Evolutionary conservation across 2,329 filamentous ascomycete species (phyloP), one percentile per base, ranked within the genome.

Genomic region (Ascochyta rabiei): DNA sequence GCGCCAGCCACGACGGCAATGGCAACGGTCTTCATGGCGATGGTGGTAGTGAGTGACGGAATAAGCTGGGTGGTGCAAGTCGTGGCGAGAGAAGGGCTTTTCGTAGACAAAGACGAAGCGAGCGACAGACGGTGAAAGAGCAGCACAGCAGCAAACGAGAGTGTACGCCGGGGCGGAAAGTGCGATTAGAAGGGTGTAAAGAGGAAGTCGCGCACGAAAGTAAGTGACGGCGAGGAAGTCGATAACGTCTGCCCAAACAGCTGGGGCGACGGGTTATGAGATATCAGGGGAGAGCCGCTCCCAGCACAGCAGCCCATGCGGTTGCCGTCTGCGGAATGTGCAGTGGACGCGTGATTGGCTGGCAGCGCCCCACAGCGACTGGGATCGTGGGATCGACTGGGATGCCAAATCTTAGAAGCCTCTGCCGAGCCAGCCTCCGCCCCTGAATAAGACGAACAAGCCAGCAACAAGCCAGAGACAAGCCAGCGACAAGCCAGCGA

Each of bases 11-110:
- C 73, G 53, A 79, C 78, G 60, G 80, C 64, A 53, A 82, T 74
- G 54, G 79, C 68, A 46, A 74, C 70, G 55, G 74, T 75, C 80
- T 86, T 86, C 84, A 86, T 86, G 49, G 56, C 69, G 64, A 44
- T 51, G 40, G 43, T 45, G 18, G 16, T 46, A 41, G 19, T n/a
- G 53, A 39, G 46, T 56, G 53, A 51, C n/a, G 42, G 48, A 56
- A 52, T 51, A 52, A 31, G 16, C 38, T 55, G 18, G 46, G 37
- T 38, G 39, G 34, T 46, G 15, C n/a, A 39, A 45, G 21, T 53
- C 26, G 24, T 35, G 21, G 38, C 35, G 34, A 33, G n/a, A 47
- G 47, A 44, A 33, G 30, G 41, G 38, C 43, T 31, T 45, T 53
- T 53, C 34, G 41, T 44, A 34, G 34, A 42, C 40, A 19, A 28